Conservation (phyloP, 768 basidiomycete species). For the Suillus sp. region DNA sequence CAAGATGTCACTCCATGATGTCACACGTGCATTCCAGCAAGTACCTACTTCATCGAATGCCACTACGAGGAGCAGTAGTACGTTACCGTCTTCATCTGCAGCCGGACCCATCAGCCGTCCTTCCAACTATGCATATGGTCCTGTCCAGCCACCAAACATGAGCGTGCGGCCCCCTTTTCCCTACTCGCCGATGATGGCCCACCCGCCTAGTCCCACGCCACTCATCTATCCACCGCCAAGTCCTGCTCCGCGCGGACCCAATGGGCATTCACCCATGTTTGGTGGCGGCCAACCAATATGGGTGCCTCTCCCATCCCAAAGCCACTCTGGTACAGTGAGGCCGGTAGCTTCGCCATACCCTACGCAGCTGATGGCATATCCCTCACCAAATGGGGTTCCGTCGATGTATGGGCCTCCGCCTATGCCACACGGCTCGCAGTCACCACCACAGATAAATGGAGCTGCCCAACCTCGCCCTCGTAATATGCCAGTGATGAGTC, state of each 20-base stretch:
- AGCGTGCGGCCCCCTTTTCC: conserved; percentile 59
- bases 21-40: conserved; percentile 85
- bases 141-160: conserved; percentile 45
- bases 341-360: conserved; percentile 62
- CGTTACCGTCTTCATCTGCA: conserved; percentile 52
- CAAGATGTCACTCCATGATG: conserved; percentile 80
- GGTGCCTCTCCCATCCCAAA: conserved; percentile 58
- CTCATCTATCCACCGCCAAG: conserved; percentile 69
- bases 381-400: conserved; percentile 49
- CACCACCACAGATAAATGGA: conserved; percentile 40
- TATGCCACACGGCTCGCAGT: conserved; percentile 39
- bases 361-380: conserved; percentile 65
- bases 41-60: conserved; percentile 65
- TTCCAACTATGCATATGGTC: conserved; percentile 34
- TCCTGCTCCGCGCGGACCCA: conserved; percentile 66
- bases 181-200: conserved; percentile 68
- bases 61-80: conserved; percentile 45
- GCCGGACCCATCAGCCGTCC: conserved; percentile 34
- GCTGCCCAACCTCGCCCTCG: conserved; percentile 45
- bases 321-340: conserved; percentile 54
- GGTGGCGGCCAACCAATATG: conserved; percentile 55
- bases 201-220: conserved; percentile 64
- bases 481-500: conserved; percentile 66
- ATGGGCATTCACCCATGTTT: conserved; percentile 63
- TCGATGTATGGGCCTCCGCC: conserved; percentile 51